Evolutionary conservation across 495 filamentous ascomycete genomes (phyloP).

Genomic region (Lasiosphaeria miniovina): DNA sequence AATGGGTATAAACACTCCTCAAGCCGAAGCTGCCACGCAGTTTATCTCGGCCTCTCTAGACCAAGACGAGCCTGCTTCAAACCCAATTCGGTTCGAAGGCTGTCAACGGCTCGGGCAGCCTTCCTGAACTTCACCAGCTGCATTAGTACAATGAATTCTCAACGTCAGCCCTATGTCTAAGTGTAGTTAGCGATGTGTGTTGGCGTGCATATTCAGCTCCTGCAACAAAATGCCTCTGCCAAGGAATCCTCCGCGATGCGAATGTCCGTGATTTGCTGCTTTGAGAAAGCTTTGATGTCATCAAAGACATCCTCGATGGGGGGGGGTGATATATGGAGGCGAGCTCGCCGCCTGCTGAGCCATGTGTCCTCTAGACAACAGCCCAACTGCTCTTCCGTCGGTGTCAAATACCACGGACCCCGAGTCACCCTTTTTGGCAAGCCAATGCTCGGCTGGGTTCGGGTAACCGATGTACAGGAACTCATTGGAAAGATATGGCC

Average conservation of each 20-base stretch:
- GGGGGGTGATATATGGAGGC: neutral
- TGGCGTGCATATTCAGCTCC: too few species aligned
- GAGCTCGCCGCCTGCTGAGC: neutral
- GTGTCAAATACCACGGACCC: neutral
- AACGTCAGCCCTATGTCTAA: too few species aligned
- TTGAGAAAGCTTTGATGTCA: neutral
- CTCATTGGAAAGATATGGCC: neutral
- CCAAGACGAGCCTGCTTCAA: too few species aligned
- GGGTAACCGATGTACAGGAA: neutral
- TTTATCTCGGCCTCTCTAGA: too few species aligned
- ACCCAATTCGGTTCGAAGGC: too few species aligned
- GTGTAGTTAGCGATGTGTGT: too few species aligned
- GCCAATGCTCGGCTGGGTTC: neutral
- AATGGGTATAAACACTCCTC: too few species aligned
- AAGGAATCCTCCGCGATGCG: conserved; percentile 3
- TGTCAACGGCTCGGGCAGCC: too few species aligned
- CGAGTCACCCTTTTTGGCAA: neutral
- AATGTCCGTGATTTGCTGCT: neutral
- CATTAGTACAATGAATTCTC: too few species aligned
- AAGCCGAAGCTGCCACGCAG: too few species aligned
- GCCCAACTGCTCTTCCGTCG: neutral
- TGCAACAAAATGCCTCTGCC: too few species aligned
- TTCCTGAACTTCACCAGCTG: too few species aligned
- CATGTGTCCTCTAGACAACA: conserved; percentile 6
- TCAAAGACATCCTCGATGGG: conserved; percentile 3